A percentile compares a stretch with the other conserved stretches of the same genome.
Evolutionary conservation across 768 basidiomycete species (phyloP).

Genomic region (Kwoniella sp.): DNA sequence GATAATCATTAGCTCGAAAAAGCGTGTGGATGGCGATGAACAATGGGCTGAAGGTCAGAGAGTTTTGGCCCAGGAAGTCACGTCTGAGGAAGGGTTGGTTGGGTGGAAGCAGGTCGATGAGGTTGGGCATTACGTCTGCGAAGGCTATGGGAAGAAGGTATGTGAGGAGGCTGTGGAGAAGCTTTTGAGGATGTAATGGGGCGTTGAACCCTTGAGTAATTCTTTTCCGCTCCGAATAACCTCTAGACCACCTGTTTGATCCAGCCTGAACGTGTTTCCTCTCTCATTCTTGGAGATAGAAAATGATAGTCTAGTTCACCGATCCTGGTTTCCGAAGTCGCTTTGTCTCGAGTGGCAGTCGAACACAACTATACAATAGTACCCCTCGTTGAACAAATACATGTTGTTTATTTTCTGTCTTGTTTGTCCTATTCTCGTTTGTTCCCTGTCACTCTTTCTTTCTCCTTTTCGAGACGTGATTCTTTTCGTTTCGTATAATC

Average conservation of each 20-base stretch:
- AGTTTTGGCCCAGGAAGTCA: conserved; percentile 51
- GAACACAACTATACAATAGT: too few relatives aligned
- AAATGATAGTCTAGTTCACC: too few relatives aligned
- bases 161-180: conserved; percentile 34
- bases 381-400: not conserved
- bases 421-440: too few relatives aligned
- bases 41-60: conserved; percentile 52
- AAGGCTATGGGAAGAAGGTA: conserved; percentile 21
- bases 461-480: not conserved
- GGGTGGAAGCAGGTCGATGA: conserved; percentile 37
- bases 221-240: too few relatives aligned
- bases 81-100: conserved; percentile 44
- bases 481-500: not conserved
- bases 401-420: not conserved
- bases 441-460: too few relatives aligned
- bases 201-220: too few relatives aligned
- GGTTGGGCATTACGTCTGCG: conserved; percentile 36
- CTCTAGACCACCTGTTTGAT: too few relatives aligned
- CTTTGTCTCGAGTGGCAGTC: too few relatives aligned
- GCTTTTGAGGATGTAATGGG: conserved; percentile 24
- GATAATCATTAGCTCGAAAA: conserved; percentile 39
- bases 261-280: too few relatives aligned
- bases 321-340: too few relatives aligned
- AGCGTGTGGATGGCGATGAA: conserved; percentile 42
- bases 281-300: too few relatives aligned